Evolutionary conservation across 1,139 yeast genomes (phyloP), one percentile per base, ranked within the genome.

Genomic region (Yamadazyma atlantica): DNA sequence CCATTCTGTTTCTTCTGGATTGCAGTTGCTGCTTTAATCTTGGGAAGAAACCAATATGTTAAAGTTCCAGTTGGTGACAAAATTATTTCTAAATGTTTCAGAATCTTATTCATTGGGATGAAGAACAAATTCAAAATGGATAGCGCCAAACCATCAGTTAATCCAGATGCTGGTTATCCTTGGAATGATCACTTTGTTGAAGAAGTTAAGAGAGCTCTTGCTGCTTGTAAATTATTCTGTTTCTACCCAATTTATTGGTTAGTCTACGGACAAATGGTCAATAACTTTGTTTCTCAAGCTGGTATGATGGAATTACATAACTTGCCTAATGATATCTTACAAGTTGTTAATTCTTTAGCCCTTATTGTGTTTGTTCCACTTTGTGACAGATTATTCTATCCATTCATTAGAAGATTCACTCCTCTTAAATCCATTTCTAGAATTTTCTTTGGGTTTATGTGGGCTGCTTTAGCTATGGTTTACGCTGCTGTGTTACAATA

Each of bases 401-500:
- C 86, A 30, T 61, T 62, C 53, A 64, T 81, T 50, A 68, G 83
- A 59, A 69, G 59, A 49, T 60, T 69, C 52, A 78, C 85, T 32
- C 75, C 80, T 11, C 78, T 82, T 56, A 79, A 70, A 48, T 80
- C 96, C 30, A 79, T 86, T 50, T 73, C 88, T 43, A 80, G 86
- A 60, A 88, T 89, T 49, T 71, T 75, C 55, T 68, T 71, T 47
- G 96, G 97, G 10, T 88, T 88, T 67, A 61, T 82, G 60, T 69
- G 85, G 41, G 89, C 83, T 38, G 62, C 89, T 5, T 53, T 73
- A 30, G 75, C 95, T 29, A 84, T 85, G 82, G 75, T 80, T 25
- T 80, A 84, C 55, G 94, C 95, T 39, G 92, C 95, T 12, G 81
- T 85, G 31, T 73, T 86, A 48, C 96, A 89, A 65, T 78, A 80